These are phyloP conservation scores for Bryum argenteum DNA, from an alignment of 225 moss, liverwort and hornwort genomes.

Conservation along the genomic window DNA sequence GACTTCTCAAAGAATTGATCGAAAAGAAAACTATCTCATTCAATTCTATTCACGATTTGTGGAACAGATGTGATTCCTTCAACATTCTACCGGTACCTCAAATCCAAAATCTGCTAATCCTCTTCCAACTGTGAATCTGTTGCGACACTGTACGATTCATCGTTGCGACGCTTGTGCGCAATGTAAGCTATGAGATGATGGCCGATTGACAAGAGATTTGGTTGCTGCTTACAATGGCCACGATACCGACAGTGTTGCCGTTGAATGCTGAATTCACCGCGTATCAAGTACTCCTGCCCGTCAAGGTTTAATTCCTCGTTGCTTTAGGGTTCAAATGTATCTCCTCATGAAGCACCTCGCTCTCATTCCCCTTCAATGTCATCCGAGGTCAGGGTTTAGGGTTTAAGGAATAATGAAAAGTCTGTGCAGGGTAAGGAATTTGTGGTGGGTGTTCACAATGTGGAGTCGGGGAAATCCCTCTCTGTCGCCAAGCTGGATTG, in stretches of 20 bases:
- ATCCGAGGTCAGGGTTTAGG: background rate
- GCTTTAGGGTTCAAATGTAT: background rate
- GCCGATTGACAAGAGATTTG: background rate
- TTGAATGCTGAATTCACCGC: constrained; percentile 47
- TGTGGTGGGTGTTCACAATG: constrained; percentile 68
- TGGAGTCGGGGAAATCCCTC: constrained; percentile 64
- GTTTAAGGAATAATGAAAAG: no score
- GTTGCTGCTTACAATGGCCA: constrained; percentile 22
- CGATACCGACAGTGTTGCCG: constrained; percentile 48
- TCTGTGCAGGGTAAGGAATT: constrained; percentile 62
- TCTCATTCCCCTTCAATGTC: no score
- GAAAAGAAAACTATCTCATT: no score
- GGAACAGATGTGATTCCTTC: no score
- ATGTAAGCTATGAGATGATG: background rate
- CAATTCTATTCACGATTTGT: no score
- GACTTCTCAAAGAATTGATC: no score
- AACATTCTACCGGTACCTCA: no score
- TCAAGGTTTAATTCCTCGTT: constrained; percentile 31
- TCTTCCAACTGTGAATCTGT: no score
- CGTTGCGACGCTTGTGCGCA: background rate
- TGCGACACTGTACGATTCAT: background rate
- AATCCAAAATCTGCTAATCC: no score
- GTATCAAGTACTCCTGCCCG: constrained; percentile 45
- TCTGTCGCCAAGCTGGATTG: constrained; percentile 71
- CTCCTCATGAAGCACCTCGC: no score